Conservation (phyloP, 2,329 filamentous ascomycete species). For the Leptographium radiaticola region DNA sequence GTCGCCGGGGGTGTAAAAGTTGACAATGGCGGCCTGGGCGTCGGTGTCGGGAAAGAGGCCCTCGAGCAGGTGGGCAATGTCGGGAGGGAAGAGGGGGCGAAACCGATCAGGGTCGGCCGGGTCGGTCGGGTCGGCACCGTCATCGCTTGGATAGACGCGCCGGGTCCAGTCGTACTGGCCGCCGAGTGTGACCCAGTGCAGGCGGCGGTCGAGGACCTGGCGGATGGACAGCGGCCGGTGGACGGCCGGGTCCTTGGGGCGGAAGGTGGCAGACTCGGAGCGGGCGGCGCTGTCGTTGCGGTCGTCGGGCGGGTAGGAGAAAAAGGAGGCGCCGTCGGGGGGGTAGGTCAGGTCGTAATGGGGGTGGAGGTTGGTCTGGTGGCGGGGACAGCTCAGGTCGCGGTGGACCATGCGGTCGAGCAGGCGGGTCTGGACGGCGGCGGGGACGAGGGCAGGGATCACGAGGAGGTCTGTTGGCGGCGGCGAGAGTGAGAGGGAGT, state of each 20-base stretch:
- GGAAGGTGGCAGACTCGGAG: conserved; percentile 36
- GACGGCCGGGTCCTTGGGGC: conserved; percentile 56
- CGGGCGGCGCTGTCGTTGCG: conserved; percentile 26
- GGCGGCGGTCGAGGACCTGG: conserved; percentile 61
- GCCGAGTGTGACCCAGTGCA: conserved; percentile 90
- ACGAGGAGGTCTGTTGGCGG: conserved; percentile 56
- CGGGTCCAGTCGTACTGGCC: conserved; percentile 95
- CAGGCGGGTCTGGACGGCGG: conserved; percentile 52
- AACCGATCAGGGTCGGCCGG: no score
- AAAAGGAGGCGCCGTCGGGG: conserved; percentile 32
- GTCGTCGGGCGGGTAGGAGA: conserved; percentile 30
- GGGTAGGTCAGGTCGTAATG: conserved; percentile 23
- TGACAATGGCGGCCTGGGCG: conserved; percentile 84
- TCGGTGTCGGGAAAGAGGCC: conserved; percentile 62
- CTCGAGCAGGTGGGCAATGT: conserved; percentile 56
- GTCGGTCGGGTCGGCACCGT: conserved; percentile 13
- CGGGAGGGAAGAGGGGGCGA: conserved; percentile 47
- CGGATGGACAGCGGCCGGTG: conserved; percentile 61
- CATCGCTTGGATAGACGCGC: conserved; percentile 55
- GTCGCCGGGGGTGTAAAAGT: conserved; percentile 82
- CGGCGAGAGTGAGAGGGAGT: not conserved
- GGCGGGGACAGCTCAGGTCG: conserved; percentile 55
- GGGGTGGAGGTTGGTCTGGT: conserved; percentile 65
- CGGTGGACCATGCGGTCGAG: conserved; percentile 54
- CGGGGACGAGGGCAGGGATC: conserved; percentile 61